Base-by-base conservation (phyloP, 495 filamentous ascomycete species). In the Daldinia grandis region DNA sequence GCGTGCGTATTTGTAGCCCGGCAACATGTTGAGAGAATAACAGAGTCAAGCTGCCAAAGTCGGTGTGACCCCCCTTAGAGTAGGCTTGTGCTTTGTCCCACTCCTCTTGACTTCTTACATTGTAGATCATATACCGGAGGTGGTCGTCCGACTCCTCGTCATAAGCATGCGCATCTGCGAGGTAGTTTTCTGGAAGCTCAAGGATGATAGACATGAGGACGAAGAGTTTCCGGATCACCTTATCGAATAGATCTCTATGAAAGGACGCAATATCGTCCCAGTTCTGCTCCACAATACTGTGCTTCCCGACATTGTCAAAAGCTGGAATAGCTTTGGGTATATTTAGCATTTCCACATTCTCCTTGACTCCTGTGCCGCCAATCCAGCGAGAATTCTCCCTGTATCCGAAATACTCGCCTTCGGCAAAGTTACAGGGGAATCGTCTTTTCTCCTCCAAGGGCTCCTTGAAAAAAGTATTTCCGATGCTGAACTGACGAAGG, bases 11-110 rank as follows among this genome's bases (percentile, higher is more conserved):
- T 31, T 86, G 83, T 19, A 85, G 72, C 1, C 80, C 84, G 0
- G 83, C 82, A 5, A 86, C 77, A 15, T 82, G 80, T 63, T 85
- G 83, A 0, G 80, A 80, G 76, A 85, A 87, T 0, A 87, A 74
- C 25, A 88, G 64, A 0, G 85, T 87, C 28, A 87, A 56, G 54
- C 75, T 82, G 1, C 85, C 86, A 49, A 87, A 84, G 65, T 88
- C 86, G 0, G 83, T 85, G 54, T 87, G 85, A 0, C 66, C 74
- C 2, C 73, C 73, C 19, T 70, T 69, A 1, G 69, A 69, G 49
- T 73, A 73, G 21, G 69, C 73, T 49, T 73, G 65, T 15, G 57
- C 58, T 12, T 51, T 59, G 21, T 69, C 73, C 66, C 69, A 73
- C 37, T 75, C 69, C 12, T 73, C 73, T 37, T 73, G 59, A 21